Base-by-base conservation (phyloP, 192 early-diverging fungal genomes). In the Gigaspora rosea region DNA sequence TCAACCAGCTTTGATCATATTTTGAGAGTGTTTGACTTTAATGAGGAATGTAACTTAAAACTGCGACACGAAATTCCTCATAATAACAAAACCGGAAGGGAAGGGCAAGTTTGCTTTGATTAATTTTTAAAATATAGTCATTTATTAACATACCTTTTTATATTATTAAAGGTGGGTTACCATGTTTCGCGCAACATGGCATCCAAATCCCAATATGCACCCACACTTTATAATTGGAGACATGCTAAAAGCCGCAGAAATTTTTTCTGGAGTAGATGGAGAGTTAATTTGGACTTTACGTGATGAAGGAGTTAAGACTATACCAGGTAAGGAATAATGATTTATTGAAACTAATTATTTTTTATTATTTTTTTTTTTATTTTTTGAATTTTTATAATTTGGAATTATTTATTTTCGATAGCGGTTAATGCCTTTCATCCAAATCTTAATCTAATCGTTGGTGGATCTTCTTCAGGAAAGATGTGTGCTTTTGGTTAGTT, bases 391-490 rank as follows among this genome's bases (percentile, higher is more conserved):
- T 51, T n/a, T n/a, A n/a, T n/a, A n/a, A 11, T 61, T 15, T 0
- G n/a, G 18, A 76, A 15, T 41, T 83, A n/a, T 78, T 78, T 8
- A 76, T 89, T 2, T 83, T 91, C n/a, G 51, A 88, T 87, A n/a
- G 87, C 90, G 12, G 88, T 90, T 0, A 87, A 86, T 82, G 81
- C 80, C 0, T 91, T 90, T 80, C 91, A 92, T 77, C 90, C 91
- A 2, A 82, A 56, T 20, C 71, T 84, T 3, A 78, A 79, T 12
- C 62, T 91, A 18, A 80, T 86, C 16, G 78, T 88, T 16, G 75
- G 82, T 62, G 90, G 87, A 18, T 90, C 87, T 83, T 88, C 82
- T 5, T 85, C 82, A 63, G 91, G 91, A 27, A 84, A 85, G 65
- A 84, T 89, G 82, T 83, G 85, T 3, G 83, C 85, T 32, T 92